A percentile compares a stretch with the other conserved stretches of the same genome.
phyloP scores from a whole-genome alignment of 257 asterid species.

The Parsonsia alboflavescens region DNA sequence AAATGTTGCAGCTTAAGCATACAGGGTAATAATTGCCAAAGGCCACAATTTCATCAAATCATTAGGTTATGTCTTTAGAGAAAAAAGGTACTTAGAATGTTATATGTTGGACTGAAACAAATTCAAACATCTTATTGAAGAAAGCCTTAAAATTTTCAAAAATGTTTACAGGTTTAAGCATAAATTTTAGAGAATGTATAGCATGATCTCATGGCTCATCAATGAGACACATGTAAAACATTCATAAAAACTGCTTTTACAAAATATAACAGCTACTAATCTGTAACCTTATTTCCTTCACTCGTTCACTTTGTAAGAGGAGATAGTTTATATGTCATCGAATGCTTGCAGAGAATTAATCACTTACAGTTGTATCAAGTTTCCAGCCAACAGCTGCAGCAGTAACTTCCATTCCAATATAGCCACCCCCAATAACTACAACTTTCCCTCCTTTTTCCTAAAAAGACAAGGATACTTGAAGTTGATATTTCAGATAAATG shows the following conservation, averaged over 20 bases:
- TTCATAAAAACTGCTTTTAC: background rate
- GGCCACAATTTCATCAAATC: too few species aligned
- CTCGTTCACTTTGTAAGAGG: background rate
- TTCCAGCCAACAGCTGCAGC: constrained; percentile 97
- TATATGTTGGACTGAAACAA: too few species aligned
- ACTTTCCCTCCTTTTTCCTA: constrained; percentile 84
- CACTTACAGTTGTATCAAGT: constrained; percentile 85
- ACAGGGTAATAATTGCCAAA: background rate
- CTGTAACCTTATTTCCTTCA: background rate
- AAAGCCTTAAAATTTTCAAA: too few species aligned
- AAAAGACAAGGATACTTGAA: background rate
- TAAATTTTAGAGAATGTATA: too few species aligned
- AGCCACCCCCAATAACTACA: constrained; percentile 95
- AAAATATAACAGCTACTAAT: background rate
- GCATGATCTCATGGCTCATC: too few species aligned
- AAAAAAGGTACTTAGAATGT: too few species aligned
- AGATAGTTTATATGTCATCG: background rate
- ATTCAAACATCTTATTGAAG: too few species aligned
- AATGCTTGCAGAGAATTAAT: background rate
- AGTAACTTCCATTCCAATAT: constrained; percentile 99
- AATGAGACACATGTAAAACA: too few species aligned
- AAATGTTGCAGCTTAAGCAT: background rate
- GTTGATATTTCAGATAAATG: background rate
- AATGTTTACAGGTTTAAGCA: too few species aligned
- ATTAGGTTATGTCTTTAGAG: too few species aligned